Base-by-base conservation (phyloP, 2,329 filamentous ascomycete genomes). In the Aspergillus ustus region DNA sequence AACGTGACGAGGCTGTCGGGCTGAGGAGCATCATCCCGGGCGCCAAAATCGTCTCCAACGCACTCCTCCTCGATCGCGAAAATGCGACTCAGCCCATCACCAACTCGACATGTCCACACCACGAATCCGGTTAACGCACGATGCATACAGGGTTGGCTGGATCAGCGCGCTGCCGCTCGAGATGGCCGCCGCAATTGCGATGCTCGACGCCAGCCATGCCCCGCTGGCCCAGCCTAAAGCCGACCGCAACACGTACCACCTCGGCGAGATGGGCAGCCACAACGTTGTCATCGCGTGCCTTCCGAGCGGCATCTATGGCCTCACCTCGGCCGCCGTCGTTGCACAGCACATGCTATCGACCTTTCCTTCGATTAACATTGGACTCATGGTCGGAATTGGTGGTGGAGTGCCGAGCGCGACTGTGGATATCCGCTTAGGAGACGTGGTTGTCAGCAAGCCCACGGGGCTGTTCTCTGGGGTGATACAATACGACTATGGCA, bases 401-500 rank as follows among this genome's bases (percentile, higher is more conserved):
- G 64, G 62, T 2, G 62, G 64, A 7, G 52, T 59, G 1, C 60
- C 64, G 3, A 57, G 57, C 52, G 3, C 17, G 11, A 20, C 25
- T 4, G 44, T 17, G 49, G 64, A 63, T 62, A 60, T 66, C 15
- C n/a, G 69, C 22, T 17, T 50, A 22, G 48, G 48, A 2, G 48
- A 50, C 28, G 20, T 50, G 25, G 48, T 50, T 7, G 48, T 50
- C 17, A 50, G 48, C 17, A 57, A 31, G 22, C 63, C 60, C 1
- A 53, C 37, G 13, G 45, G 25, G 3, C 22, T n/a, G 2, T 44
- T 20, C 7, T 48, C 51, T 13, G 64, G 66, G 7, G 64, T 69
- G 9, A 28, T 69, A n/a, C 62, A 67, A 31, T 68, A 65, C 11
- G 66, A 70, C 51, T 50, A 63, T 31, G 67, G 67, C 7, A 67